phyloP scores from a whole-genome alignment of 148 eudicot genomes.

The Camellia sinensis region DNA sequence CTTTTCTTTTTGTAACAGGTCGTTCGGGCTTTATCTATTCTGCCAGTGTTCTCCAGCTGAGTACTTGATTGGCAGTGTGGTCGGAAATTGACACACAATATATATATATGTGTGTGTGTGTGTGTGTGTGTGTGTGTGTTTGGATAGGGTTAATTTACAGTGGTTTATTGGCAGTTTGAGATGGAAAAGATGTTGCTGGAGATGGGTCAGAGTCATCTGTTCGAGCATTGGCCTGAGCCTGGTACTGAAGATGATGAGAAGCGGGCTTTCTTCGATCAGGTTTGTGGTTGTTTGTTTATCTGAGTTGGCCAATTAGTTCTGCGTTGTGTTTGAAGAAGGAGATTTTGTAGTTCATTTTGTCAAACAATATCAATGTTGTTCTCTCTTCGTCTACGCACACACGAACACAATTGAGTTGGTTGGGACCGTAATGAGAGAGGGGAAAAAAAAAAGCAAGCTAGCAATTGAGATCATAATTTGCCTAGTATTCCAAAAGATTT shows the following conservation, averaged over 20 bases:
- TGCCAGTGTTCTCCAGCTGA: too few species aligned
- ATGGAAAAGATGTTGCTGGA: conserved; percentile 67
- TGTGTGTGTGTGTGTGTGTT: too few species aligned
- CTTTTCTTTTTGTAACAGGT: too few species aligned
- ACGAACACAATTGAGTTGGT: neutral
- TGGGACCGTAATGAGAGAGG: neutral
- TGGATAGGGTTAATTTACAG: too few species aligned
- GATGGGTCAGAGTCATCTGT: conserved; percentile 72
- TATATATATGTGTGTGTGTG: too few species aligned
- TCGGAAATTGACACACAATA: too few species aligned
- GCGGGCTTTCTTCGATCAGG: conserved; percentile 75
- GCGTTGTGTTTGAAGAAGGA: too few species aligned
- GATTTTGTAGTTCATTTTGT: too few species aligned
- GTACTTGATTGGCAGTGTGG: too few species aligned
- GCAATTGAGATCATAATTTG: neutral
- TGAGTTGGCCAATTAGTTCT: neutral
- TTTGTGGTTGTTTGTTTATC: neutral
- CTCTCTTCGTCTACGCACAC: neutral
- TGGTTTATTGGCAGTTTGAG: conserved; percentile 39
- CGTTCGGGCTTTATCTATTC: too few species aligned
- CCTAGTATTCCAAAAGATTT: neutral
- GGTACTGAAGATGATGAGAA: conserved; percentile 82
- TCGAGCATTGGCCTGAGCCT: conserved; percentile 68
- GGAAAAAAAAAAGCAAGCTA: neutral
- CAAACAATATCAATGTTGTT: neutral